These are phyloP conservation scores for Hysterangium stoloniferum DNA, from an alignment of 768 basidiomycete genomes.

Conservation along the genomic window DNA sequence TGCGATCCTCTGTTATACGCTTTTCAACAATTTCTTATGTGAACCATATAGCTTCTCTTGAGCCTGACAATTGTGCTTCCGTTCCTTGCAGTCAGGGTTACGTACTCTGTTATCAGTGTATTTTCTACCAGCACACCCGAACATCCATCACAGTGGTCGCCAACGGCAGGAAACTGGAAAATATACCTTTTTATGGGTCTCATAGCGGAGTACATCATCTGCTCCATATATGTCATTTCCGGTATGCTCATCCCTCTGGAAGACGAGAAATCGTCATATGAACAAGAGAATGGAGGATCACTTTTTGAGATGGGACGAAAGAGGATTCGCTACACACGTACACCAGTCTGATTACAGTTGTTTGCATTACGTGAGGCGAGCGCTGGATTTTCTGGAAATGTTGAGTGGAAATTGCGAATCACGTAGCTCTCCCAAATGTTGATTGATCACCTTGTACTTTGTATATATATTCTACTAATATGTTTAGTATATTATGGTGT, in stretches of 20 bases:
- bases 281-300: too few species aligned
- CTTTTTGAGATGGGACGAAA: too few species aligned
- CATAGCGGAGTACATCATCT: conserved; percentile 50
- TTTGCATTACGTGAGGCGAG: too few species aligned
- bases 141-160: conserved; percentile 29
- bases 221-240: conserved; percentile 33
- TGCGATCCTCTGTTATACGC: neutral
- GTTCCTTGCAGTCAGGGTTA: conserved; percentile 48
- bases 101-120: conserved; percentile 51
- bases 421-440: too few species aligned
- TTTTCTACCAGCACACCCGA: conserved; percentile 50
- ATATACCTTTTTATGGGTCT: conserved; percentile 51
- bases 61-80: conserved; percentile 51
- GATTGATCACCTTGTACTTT: too few species aligned
- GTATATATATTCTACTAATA: too few species aligned
- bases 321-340: too few species aligned
- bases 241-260: conserved; percentile 23
- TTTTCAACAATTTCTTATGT: conserved; percentile 3
- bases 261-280: too few species aligned
- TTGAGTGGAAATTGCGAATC: too few species aligned
- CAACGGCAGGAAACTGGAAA: conserved; percentile 42
- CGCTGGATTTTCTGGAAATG: too few species aligned
- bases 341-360: too few species aligned
- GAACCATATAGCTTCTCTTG: conserved; percentile 39
- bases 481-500: too few species aligned